Evolutionary conservation across 441 rosid genomes (phyloP), one percentile per base, ranked within the genome.

Genomic region (Dalechampia spathulata): DNA sequence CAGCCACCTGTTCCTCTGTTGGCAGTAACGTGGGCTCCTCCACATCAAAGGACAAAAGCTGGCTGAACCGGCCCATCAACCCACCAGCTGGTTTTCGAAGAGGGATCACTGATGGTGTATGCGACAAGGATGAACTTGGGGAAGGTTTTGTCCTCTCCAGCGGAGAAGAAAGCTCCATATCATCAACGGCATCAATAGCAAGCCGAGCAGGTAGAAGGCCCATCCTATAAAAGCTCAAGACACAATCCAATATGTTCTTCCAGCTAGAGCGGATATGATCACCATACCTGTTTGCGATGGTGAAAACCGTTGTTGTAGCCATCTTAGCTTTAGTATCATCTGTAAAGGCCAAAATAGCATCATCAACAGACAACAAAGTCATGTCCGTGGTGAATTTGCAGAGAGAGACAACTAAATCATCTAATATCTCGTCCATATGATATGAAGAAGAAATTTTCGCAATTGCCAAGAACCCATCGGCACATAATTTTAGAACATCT

Each of bases 1-100:
- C 96, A 40, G 97, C 99, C 64, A 89, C 90, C 71, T 92, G 88
- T 68, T 92, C 86, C 62, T 85, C 99, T 30, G 87, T 81, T 50
- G 99, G 99, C 65, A 83, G 94, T 39, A 80, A 85, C 63, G 90
- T 82, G 68, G 97, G 97, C 78, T 92, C 99, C 73, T 92, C 99
- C 5, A 86, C 75, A 51, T 92, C 98, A 44, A 92, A 90, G 65
- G 96, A 92, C 72, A 89, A 75, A 22, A 89, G 91, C 77, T 80
- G 92, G 80, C 96, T 92, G 82, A 92, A 89, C 70, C 97, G 72
- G 52, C 97, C 96, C 90, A 92, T 92, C 72, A 92, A 76, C 46
- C 99, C 96, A 44, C 97, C 96, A 42, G 96, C 83, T 26, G 99
- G 85, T 72, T 89, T 86, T 72, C 87, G 72, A 0, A 87, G 85